Evolutionary conservation across 2,329 filamentous ascomycete species (phyloP).

Genomic region (Aureobasidium uvarum): DNA sequence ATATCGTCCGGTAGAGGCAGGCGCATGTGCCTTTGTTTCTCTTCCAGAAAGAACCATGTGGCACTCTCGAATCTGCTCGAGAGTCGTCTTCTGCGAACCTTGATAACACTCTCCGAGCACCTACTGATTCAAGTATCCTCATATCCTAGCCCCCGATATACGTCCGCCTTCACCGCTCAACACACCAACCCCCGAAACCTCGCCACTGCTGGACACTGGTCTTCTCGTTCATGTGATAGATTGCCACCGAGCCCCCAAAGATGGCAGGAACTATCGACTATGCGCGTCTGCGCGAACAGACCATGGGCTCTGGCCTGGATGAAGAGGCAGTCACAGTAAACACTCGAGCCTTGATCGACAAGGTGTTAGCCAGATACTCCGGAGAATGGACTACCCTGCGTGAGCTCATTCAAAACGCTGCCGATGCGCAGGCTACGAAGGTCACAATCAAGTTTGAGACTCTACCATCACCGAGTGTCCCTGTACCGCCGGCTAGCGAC

Average conservation of each 20-base stretch:
- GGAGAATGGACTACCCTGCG: constrained; percentile 87
- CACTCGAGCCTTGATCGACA: constrained; percentile 93
- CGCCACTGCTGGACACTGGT: constrained; percentile 15
- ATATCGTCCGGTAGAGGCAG: not conserved
- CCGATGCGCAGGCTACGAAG: constrained; percentile 86
- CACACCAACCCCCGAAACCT: not conserved
- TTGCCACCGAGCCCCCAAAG: not conserved
- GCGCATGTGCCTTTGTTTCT: not conserved
- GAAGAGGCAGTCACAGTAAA: constrained; percentile 98
- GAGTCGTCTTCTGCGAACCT: not conserved
- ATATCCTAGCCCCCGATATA: not conserved
- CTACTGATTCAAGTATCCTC: not conserved
- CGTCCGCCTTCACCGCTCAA: not conserved
- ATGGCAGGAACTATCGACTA: constrained; percentile 50
- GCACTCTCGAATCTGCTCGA: not conserved
- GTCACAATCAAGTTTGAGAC: constrained; percentile 94
- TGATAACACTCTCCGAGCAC: not conserved
- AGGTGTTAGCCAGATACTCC: constrained; percentile 92
- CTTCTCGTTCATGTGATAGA: constrained; percentile 5
- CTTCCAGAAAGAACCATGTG: constrained; percentile 13
- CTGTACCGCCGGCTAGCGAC: constrained; percentile 64
- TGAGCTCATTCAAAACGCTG: constrained; percentile 98
- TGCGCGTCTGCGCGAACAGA: constrained; percentile 75
- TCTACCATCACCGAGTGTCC: constrained; percentile 73
- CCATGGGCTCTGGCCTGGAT: constrained; percentile 79